These are phyloP conservation scores for Glaciozyma martinii DNA, from an alignment of 768 basidiomycete genomes.

Conservation along the genomic window DNA sequence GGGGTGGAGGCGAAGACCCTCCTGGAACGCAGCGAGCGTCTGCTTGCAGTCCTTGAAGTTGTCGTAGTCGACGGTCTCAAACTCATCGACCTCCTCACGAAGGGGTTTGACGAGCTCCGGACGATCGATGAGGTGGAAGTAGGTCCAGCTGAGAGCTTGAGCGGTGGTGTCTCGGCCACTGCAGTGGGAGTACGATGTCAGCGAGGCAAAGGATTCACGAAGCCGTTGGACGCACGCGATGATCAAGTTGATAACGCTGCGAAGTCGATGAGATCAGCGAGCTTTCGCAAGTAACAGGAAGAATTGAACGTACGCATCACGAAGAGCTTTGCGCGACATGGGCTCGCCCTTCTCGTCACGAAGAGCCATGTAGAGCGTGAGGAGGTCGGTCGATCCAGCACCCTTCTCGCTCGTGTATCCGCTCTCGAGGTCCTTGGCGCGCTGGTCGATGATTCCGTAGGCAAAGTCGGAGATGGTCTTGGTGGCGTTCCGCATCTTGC, in stretches of 20 bases:
- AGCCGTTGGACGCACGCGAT: neutral
- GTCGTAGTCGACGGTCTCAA: conserved; percentile 10
- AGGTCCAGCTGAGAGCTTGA: conserved; percentile 4
- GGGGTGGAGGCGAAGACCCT: conserved; percentile 12
- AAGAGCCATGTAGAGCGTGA: neutral
- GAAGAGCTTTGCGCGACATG: conserved; percentile 7
- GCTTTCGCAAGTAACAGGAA: neutral
- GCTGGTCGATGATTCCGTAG: conserved; percentile 1
- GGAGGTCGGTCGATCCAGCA: conserved; percentile 1
- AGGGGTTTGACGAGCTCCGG: neutral
- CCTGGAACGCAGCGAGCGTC: conserved; percentile 5
- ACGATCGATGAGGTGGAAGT: conserved; percentile 8
- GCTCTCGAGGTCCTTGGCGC: neutral
- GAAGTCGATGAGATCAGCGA: neutral
- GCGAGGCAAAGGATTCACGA: neutral
- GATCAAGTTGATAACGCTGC: neutral
- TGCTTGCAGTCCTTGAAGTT: conserved; percentile 1
- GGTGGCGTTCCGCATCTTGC: neutral
- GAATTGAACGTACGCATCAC: neutral
- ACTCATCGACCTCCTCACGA: neutral
- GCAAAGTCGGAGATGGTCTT: conserved; percentile 3
- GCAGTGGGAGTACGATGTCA: conserved; percentile 5
- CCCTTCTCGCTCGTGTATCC: conserved; percentile 9
- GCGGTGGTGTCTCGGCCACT: conserved; percentile 18
- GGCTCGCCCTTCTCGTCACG: neutral